These are phyloP conservation scores for Oidiodendron maius DNA, from an alignment of 495 filamentous ascomycete species.

Conservation along the genomic window DNA sequence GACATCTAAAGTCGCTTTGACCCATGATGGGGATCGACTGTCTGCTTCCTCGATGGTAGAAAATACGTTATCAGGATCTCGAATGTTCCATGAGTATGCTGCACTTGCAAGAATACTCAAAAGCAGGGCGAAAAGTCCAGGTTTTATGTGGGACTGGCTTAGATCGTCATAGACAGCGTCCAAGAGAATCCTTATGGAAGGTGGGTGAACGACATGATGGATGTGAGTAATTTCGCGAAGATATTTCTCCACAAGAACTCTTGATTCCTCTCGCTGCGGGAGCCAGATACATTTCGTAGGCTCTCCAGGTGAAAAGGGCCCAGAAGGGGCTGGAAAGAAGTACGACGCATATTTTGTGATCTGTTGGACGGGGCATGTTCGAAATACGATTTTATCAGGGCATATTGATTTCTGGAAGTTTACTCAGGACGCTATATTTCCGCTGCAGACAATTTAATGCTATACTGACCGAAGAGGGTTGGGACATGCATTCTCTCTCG, in stretches of 20 bases:
- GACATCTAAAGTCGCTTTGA: slow-evolving; percentile 31
- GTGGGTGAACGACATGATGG: slow-evolving; percentile 35
- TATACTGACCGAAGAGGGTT: neutral
- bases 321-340: neutral
- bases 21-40: slow-evolving; percentile 28
- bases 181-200: slow-evolving; percentile 28
- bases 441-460: neutral
- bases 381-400: slow-evolving; percentile 17
- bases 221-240: slow-evolving; percentile 30
- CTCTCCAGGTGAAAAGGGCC: neutral
- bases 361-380: neutral
- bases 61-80: slow-evolving; percentile 23
- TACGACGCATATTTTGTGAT: slow-evolving; percentile 6
- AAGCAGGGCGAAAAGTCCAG: slow-evolving; percentile 33
- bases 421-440: neutral
- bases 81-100: slow-evolving; percentile 32
- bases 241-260: slow-evolving; percentile 35
- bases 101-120: slow-evolving; percentile 37
- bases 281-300: slow-evolving; percentile 30
- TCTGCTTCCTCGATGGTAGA: slow-evolving; percentile 27
- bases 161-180: slow-evolving; percentile 30
- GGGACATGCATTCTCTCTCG: neutral
- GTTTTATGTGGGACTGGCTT: slow-evolving; percentile 19
- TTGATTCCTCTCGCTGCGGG: slow-evolving; percentile 31
- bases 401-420: slow-evolving; percentile 6